phyloP scores from a whole-genome alignment of 2,329 filamentous ascomycete species.

The Drechmeria coniospora region DNA sequence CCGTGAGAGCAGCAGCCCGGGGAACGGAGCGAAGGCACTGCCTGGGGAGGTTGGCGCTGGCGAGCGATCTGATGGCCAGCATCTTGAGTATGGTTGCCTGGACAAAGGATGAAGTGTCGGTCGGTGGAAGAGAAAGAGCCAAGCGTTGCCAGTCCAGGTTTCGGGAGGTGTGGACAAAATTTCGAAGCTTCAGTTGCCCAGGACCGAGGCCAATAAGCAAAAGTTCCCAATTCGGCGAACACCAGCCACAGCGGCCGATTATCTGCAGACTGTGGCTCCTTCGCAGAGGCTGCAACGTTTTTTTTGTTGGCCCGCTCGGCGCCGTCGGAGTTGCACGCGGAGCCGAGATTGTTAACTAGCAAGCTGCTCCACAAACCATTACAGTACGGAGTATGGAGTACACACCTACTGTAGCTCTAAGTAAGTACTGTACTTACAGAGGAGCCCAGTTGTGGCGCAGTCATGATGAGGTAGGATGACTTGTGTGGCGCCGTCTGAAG shows the following conservation, averaged over 20 bases:
- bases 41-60: slow-evolving; percentile 56
- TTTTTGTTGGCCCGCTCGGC: slow-evolving; percentile 11
- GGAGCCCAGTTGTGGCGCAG: too few species aligned
- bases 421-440: too few species aligned
- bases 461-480: too few species aligned
- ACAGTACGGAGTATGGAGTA: too few species aligned
- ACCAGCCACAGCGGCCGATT: slow-evolving; percentile 9
- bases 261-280: slow-evolving; percentile 7
- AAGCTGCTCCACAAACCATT: not conserved
- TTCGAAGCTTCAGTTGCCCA: slow-evolving; percentile 2
- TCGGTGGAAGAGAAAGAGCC: slow-evolving; percentile 3
- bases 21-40: slow-evolving; percentile 62
- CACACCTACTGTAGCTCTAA: too few species aligned
- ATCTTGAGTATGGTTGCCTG: slow-evolving; percentile 38
- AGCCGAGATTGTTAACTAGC: slow-evolving; percentile 6
- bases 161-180: slow-evolving; percentile 9
- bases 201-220: slow-evolving; percentile 4
- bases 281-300: slow-evolving; percentile 4
- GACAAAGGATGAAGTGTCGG: slow-evolving; percentile 5
- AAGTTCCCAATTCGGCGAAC: slow-evolving; percentile 1
- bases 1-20: slow-evolving; percentile 31
- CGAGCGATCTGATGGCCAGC: slow-evolving; percentile 68
- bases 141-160: too few species aligned
- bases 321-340: slow-evolving; percentile 13
- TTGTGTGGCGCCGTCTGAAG: too few species aligned